These are phyloP conservation scores for Chalciporus piperatus DNA, from an alignment of 768 basidiomycete species.

Conservation along the genomic window DNA sequence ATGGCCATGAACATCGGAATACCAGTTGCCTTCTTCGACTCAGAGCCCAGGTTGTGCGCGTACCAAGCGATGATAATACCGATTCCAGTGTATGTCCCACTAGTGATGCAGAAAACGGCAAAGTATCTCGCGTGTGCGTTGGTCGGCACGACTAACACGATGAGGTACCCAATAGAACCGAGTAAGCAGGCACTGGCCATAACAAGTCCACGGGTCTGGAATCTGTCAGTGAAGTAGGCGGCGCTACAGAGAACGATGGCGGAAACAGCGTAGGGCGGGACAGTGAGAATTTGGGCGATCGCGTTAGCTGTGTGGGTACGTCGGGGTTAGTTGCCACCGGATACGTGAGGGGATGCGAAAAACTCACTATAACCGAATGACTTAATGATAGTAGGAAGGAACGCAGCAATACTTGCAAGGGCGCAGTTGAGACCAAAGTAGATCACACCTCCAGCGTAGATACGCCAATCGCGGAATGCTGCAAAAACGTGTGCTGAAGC, in stretches of 20 bases:
- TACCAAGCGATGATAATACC: constrained; percentile 78
- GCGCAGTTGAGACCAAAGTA: constrained; percentile 79
- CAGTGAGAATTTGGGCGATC: constrained; percentile 68
- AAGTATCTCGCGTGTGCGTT: constrained; percentile 72
- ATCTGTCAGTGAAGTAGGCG: constrained; percentile 62
- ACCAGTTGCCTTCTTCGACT: constrained; percentile 73
- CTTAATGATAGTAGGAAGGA: constrained; percentile 77
- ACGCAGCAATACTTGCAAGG: constrained; percentile 76
- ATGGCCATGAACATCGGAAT: constrained; percentile 80
- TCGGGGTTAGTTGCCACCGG: not conserved
- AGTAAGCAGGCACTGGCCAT: constrained; percentile 31
- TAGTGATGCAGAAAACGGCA: constrained; percentile 72
- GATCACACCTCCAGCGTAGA: constrained; percentile 62
- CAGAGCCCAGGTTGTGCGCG: constrained; percentile 74
- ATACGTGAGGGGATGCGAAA: not conserved
- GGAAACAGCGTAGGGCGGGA: constrained; percentile 77
- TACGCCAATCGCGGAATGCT: constrained; percentile 73
- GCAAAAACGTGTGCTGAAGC: constrained; percentile 55
- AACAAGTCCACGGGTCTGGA: constrained; percentile 55
- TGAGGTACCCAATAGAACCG: constrained; percentile 49
- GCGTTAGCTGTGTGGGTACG: constrained; percentile 47
- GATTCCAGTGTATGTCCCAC: constrained; percentile 75
- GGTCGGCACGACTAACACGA: constrained; percentile 51
- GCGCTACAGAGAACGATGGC: constrained; percentile 58
- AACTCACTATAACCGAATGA: constrained; percentile 69